Conservation (phyloP, 352 stramenopile genomes). For the Peronosclerospora sorghi region DNA sequence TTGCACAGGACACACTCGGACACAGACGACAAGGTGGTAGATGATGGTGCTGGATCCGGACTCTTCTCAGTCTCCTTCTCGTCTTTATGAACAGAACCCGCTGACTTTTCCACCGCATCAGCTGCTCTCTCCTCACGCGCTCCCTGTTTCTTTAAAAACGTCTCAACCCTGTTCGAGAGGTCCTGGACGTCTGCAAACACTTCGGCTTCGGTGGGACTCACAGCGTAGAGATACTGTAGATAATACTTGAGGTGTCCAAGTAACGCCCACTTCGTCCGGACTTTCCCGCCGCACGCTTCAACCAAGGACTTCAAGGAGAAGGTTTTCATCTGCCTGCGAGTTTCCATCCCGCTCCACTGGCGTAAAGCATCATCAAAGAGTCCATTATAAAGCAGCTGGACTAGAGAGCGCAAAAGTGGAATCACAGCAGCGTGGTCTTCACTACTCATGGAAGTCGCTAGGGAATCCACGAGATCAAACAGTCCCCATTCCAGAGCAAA, state of each 20-base stretch:
- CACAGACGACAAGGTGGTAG: slow-evolving; percentile 6
- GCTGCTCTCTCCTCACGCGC: slow-evolving; percentile 2
- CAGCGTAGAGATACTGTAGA: slow-evolving; percentile 55
- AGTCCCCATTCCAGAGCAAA: slow-evolving; percentile 65
- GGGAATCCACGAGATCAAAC: slow-evolving; percentile 49
- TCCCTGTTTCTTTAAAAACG: slow-evolving; percentile 17
- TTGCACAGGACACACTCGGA: slow-evolving; percentile 62
- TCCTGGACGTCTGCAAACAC: slow-evolving; percentile 47
- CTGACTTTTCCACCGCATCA: slow-evolving; percentile 3
- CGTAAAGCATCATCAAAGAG: slow-evolving; percentile 40
- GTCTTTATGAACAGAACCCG: slow-evolving; percentile 10
- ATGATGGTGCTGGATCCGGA: slow-evolving; percentile 3
- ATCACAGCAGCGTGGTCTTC: slow-evolving; percentile 64
- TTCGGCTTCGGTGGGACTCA: slow-evolving; percentile 58
- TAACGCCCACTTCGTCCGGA: slow-evolving; percentile 39
- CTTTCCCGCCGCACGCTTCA: slow-evolving; percentile 29
- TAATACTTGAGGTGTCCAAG: slow-evolving; percentile 60
- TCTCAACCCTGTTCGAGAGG: slow-evolving; percentile 34
- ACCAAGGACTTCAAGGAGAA: slow-evolving; percentile 26
- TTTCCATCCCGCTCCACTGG: slow-evolving; percentile 10
- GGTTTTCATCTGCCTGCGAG: slow-evolving; percentile 8
- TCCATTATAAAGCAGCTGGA: slow-evolving; percentile 38
- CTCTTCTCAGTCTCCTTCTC: slow-evolving; percentile 15
- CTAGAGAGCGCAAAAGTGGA: slow-evolving; percentile 44
- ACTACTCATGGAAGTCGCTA: slow-evolving; percentile 74